These are phyloP conservation scores for Penicillium brevicompactum DNA, from an alignment of 2,329 filamentous ascomycete genomes.

Conservation along the genomic window DNA sequence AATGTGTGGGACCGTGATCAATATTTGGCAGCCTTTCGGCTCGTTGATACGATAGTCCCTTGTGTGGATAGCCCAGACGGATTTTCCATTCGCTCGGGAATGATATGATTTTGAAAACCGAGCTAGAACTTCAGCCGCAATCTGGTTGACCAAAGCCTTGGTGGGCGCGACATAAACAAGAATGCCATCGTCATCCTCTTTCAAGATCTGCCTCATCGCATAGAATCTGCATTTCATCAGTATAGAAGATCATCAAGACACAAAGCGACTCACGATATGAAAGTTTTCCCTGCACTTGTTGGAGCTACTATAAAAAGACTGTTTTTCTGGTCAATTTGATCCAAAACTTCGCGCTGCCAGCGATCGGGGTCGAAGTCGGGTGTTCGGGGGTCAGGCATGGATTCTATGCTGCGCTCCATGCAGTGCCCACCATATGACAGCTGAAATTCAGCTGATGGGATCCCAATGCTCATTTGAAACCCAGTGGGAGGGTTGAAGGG, in stretches of 20 bases:
- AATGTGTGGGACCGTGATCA: constrained; percentile 77
- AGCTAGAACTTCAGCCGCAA: constrained; percentile 75
- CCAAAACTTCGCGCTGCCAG: constrained; percentile 74
- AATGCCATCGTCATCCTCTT: constrained; percentile 68
- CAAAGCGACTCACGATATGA: constrained; percentile 57
- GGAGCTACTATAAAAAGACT: constrained; percentile 76
- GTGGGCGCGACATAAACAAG: constrained; percentile 80
- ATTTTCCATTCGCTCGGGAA: constrained; percentile 57
- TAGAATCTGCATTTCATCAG: constrained; percentile 59
- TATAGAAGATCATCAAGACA: background rate
- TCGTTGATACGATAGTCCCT: constrained; percentile 76
- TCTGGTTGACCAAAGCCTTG: constrained; percentile 81
- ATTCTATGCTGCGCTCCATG: constrained; percentile 73
- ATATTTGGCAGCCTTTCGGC: constrained; percentile 69
- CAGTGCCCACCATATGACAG: constrained; percentile 70
- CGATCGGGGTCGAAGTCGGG: constrained; percentile 69
- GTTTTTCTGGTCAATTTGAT: constrained; percentile 69
- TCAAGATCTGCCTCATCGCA: constrained; percentile 75
- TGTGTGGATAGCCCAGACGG: constrained; percentile 78
- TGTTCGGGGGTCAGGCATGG: constrained; percentile 67
- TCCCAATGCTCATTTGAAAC: constrained; percentile 34
- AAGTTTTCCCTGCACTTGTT: constrained; percentile 79
- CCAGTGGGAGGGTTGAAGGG: constrained; percentile 20
- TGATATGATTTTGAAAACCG: constrained; percentile 68
- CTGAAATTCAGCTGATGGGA: constrained; percentile 63